Evolutionary conservation across 306 rosid species (phyloP).

Genomic region (Psophocarpus tetragonolobus): DNA sequence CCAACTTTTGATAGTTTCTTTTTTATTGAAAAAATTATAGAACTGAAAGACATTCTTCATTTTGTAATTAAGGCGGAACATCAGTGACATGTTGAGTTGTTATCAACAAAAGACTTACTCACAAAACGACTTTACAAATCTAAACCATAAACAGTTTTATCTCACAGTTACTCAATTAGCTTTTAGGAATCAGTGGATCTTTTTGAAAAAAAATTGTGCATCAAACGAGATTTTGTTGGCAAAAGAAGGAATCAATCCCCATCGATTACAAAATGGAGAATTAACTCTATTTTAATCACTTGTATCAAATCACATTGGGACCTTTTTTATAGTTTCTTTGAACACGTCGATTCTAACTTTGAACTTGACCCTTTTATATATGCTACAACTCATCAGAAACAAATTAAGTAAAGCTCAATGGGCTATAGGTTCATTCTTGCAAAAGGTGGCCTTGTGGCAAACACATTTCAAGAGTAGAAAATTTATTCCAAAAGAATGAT

Average conservation of each 20-base stretch:
- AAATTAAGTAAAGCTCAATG: neutral
- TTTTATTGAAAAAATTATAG: too few relatives aligned
- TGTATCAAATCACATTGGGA: neutral
- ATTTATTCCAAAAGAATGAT: conserved; percentile 23
- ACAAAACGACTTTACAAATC: too few relatives aligned
- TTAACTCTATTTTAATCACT: neutral
- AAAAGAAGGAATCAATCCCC: neutral
- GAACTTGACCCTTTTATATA: neutral
- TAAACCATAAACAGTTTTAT: too few relatives aligned
- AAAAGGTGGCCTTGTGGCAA: conserved; percentile 40
- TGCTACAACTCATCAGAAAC: neutral
- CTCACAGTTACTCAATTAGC: too few relatives aligned
- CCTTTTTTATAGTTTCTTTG: neutral
- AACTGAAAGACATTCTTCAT: too few relatives aligned
- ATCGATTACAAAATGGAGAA: too few relatives aligned
- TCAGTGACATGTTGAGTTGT: too few relatives aligned
- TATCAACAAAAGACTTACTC: too few relatives aligned
- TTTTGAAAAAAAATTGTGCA: too few relatives aligned
- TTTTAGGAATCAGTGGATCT: too few relatives aligned
- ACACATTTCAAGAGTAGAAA: conserved; percentile 42
- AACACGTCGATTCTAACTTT: conserved; percentile 4
- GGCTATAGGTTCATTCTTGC: neutral
- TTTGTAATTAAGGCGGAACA: too few relatives aligned
- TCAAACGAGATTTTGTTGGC: too few relatives aligned
- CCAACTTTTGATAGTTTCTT: conserved; percentile 17